phyloP scores from a whole-genome alignment of 2,329 filamentous ascomycete genomes.

The Pseudogymnoascus sp. region DNA sequence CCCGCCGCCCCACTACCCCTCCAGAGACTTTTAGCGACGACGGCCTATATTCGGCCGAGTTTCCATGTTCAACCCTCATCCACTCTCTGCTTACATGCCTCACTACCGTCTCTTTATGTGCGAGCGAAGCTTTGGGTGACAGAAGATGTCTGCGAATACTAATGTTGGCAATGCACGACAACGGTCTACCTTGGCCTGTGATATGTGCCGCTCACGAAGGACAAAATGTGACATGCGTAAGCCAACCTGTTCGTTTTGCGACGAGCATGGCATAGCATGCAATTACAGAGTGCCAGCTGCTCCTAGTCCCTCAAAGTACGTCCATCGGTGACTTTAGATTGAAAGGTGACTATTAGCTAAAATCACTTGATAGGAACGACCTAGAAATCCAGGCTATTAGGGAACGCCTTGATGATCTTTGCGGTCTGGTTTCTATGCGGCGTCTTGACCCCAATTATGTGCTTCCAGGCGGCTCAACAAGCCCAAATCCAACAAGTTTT shows the following conservation, averaged over 20 bases:
- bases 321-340: background rate
- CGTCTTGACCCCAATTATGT: background rate
- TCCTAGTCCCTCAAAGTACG: background rate
- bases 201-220: constrained; percentile 21
- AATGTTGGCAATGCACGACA: constrained; percentile 2
- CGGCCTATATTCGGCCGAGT: background rate
- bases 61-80: background rate
- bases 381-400: constrained; percentile 12
- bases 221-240: constrained; percentile 24
- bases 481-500: background rate
- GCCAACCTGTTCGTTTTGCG: constrained; percentile 21
- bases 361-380: constrained; percentile 4
- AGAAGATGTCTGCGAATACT: background rate
- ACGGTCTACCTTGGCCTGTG: constrained; percentile 20
- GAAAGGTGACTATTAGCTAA: constrained; percentile 10
- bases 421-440: constrained; percentile 9
- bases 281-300: constrained; percentile 10
- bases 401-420: constrained; percentile 12
- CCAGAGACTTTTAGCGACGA: background rate
- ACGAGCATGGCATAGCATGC: constrained; percentile 16
- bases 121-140: background rate
- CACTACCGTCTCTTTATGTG: background rate
- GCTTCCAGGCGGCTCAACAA: background rate
- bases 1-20: background rate
- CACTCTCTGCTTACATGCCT: background rate